Evolutionary conservation across 441 rosid species (phyloP), one percentile per base, ranked within the genome.

Genomic region (Populus trichocarpa): DNA sequence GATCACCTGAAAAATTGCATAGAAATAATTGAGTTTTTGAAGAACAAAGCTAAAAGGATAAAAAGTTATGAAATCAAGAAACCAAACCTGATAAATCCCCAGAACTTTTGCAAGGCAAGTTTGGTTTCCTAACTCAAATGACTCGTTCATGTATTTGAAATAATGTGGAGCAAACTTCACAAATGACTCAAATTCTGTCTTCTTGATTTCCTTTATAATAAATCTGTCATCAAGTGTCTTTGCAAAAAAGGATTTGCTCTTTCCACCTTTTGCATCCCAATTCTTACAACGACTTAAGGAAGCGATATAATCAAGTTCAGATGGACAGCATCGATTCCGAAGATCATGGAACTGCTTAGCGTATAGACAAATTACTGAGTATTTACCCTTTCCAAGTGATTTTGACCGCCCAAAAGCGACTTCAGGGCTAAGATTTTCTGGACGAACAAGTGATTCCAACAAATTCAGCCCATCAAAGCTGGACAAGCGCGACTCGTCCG

Each of bases 231-330:
- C 99, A 70, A 92, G 81, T 63, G 98, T 96, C 86, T 94, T 96
- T 20, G 98, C 96, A 16, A 96, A 96, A 72, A 92, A 78, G 3
- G 93, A 87, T 78, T 91, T 94, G 88, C 98, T 96, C 87, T 96
- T 96, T 75, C 99, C 99, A 79, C 99, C 98, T 76, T 96, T 90
- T 59, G 99, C 99, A 90, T 93, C 96, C 99, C 99, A 96, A 46
- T 86, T 88, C 80, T 79, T 88, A 85, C 99, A 96, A 3, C 98
- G 98, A 83, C 96, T 88, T 46, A 94, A 86, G 61, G 99, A 96
- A 77, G 94, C 90, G 42, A 96, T 91, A 75, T 86, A 96, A 85
- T 90, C 94, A 74, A 87, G 85, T 90, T 94, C 99, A n/a, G 98
- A 94, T 0, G 84, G 88, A 81, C 92, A 94, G 76, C 96, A 92